These are phyloP conservation scores for Trichoderma sp. DNA, from an alignment of 2,329 filamentous ascomycete species.

Conservation along the genomic window DNA sequence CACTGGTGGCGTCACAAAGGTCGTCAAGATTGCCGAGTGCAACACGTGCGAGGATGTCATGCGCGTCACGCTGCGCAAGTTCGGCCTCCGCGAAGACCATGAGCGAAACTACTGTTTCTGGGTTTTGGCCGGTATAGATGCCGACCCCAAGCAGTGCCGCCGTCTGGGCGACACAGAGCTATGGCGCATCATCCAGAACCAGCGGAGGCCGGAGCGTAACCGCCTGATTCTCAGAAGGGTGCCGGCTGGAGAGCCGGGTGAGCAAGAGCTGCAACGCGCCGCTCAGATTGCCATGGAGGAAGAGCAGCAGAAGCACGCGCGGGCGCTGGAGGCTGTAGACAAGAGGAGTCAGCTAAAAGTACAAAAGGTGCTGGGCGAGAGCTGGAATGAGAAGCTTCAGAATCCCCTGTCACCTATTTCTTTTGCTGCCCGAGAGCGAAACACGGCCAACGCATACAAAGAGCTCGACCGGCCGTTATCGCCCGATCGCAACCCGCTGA, in stretches of 20 bases:
- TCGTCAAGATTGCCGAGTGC: conserved; percentile 90
- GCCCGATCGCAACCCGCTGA: conserved; percentile 48
- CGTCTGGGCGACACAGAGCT: conserved; percentile 84
- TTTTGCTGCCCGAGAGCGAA: conserved; percentile 68
- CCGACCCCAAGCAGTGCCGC: conserved; percentile 78
- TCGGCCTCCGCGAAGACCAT: conserved; percentile 84
- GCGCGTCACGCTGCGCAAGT: conserved; percentile 83
- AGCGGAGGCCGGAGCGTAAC: conserved; percentile 81
- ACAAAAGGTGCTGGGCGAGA: conserved; percentile 85
- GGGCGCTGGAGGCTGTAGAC: conserved; percentile 64
- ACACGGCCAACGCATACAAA: conserved; percentile 60
- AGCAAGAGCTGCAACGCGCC: conserved; percentile 81
- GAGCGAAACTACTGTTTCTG: conserved; percentile 97
- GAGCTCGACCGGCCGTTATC: conserved; percentile 60
- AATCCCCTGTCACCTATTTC: conserved; percentile 85
- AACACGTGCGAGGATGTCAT: conserved; percentile 92
- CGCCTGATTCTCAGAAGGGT: conserved; percentile 89
- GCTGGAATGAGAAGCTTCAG: conserved; percentile 75
- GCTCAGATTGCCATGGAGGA: conserved; percentile 90
- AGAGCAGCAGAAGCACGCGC: conserved; percentile 69
- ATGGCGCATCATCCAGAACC: conserved; percentile 86
- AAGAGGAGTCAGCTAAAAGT: conserved; percentile 84
- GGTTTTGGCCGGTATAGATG: conserved; percentile 81
- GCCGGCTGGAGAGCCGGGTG: conserved; percentile 86
- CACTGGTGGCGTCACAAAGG: conserved; percentile 86